These are phyloP conservation scores for Myxozyma neglecta DNA, from an alignment of 805 yeast species.

Conservation along the genomic window DNA sequence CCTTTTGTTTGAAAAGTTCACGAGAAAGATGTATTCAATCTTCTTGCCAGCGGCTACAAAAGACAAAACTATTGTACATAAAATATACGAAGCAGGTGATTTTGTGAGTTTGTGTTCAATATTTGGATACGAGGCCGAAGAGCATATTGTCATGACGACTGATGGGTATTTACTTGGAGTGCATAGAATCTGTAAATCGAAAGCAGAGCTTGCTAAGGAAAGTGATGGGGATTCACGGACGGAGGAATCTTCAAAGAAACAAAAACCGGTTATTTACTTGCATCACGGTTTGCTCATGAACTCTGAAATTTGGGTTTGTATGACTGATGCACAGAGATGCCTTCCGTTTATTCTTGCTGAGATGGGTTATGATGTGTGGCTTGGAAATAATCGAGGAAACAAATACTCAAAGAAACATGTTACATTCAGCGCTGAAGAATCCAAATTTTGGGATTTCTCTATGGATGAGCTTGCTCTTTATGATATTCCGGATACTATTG, in stretches of 20 bases:
- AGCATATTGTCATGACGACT: constrained; percentile 57
- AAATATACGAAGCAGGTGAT: constrained; percentile 49
- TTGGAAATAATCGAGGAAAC: constrained; percentile 91
- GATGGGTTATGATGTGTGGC: constrained; percentile 77
- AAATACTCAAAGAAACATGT: constrained; percentile 85
- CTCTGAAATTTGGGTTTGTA: constrained; percentile 76
- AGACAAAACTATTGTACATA: constrained; percentile 36
- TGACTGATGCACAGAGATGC: constrained; percentile 49
- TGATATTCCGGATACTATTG: constrained; percentile 83
- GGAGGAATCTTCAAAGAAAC: neutral
- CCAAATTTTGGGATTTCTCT: constrained; percentile 83
- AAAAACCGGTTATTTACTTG: constrained; percentile 62
- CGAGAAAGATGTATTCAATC: constrained; percentile 20
- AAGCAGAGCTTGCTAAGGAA: constrained; percentile 11
- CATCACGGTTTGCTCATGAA: constrained; percentile 93
- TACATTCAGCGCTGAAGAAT: constrained; percentile 45
- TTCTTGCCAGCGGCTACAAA: constrained; percentile 16
- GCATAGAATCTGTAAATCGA: constrained; percentile 41
- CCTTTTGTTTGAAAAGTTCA: constrained; percentile 31
- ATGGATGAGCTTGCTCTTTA: constrained; percentile 88
- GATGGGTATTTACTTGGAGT: constrained; percentile 28
- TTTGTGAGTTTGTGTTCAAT: constrained; percentile 66
- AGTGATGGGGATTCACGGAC: neutral
- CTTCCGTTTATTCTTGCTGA: constrained; percentile 77
- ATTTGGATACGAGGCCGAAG: constrained; percentile 71